These are phyloP conservation scores for Paramecium biaurelia DNA, from an alignment of 73 alveolate genomes.

Conservation along the genomic window DNA sequence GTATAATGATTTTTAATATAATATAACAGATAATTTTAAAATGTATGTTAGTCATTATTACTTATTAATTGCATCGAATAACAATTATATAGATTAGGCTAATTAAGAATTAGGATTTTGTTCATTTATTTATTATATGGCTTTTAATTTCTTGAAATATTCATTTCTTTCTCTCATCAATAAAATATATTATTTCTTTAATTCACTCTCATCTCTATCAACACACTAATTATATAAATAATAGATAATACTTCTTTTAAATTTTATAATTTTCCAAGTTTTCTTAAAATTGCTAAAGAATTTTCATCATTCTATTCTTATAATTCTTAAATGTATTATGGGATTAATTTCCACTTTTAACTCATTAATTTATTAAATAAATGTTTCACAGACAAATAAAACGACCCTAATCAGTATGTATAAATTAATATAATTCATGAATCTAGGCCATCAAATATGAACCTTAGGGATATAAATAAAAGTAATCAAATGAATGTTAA, in stretches of 20 bases:
- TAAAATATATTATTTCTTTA: neutral
- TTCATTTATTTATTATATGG: neutral
- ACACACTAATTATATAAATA: neutral
- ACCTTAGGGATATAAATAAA: conserved; percentile 14
- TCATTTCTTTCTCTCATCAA: conserved; percentile 49
- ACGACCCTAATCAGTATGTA: conserved; percentile 48
- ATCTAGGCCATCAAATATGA: conserved; percentile 46
- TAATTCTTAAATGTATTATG: neutral
- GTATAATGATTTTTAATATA: neutral
- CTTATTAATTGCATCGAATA: conserved; percentile 5
- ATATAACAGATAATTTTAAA: neutral
- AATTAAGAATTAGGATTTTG: neutral
- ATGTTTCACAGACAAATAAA: neutral
- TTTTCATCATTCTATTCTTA: neutral
- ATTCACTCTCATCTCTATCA: conserved; percentile 22
- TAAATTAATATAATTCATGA: neutral
- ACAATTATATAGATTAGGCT: neutral
- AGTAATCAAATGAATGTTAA: neutral
- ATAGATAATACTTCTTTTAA: neutral
- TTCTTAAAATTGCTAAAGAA: neutral
- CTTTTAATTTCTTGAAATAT: conserved; percentile 27
- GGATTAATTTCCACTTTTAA: conserved; percentile 5
- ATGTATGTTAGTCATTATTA: neutral
- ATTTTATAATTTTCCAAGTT: neutral
- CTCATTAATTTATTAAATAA: neutral